Evolutionary conservation across 768 basidiomycete genomes (phyloP).

Genomic region (Amanita fuliginea): DNA sequence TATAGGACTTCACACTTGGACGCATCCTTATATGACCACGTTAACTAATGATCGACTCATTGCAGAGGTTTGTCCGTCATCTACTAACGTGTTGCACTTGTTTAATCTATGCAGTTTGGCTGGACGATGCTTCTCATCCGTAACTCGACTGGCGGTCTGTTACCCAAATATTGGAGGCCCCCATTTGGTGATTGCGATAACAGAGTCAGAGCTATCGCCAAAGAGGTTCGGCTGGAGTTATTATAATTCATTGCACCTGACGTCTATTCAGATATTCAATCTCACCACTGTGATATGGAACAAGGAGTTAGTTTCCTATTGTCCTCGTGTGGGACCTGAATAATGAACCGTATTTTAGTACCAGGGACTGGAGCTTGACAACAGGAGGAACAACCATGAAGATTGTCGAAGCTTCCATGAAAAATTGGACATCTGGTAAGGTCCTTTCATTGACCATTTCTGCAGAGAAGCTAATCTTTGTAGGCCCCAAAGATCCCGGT

Average conservation of each 20-base stretch:
- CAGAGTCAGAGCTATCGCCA: constrained; percentile 77
- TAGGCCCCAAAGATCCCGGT: constrained; percentile 65
- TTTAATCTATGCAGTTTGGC: constrained; percentile 37
- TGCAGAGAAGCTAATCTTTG: neutral
- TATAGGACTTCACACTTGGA: constrained; percentile 53
- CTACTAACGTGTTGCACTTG: neutral
- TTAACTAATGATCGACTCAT: constrained; percentile 57
- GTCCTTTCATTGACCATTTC: neutral
- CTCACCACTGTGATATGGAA: constrained; percentile 86
- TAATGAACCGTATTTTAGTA: constrained; percentile 28
- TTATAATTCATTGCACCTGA: neutral
- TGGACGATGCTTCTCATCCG: constrained; percentile 75
- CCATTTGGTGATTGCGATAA: constrained; percentile 80
- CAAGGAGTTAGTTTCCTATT: constrained; percentile 47
- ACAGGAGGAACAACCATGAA: constrained; percentile 30
- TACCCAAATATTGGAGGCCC: constrained; percentile 73
- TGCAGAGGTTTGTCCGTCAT: constrained; percentile 35
- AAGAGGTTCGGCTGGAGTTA: constrained; percentile 36
- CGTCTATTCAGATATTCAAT: constrained; percentile 44
- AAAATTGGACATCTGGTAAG: constrained; percentile 45
- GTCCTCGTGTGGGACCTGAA: constrained; percentile 11
- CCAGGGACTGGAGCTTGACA: constrained; percentile 65
- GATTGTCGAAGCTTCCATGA: constrained; percentile 37
- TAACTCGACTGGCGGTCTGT: constrained; percentile 67
- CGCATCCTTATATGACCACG: constrained; percentile 75